Evolutionary conservation across 192 early-diverging fungal species (phyloP).

Genomic region (Coemansia sp.): DNA sequence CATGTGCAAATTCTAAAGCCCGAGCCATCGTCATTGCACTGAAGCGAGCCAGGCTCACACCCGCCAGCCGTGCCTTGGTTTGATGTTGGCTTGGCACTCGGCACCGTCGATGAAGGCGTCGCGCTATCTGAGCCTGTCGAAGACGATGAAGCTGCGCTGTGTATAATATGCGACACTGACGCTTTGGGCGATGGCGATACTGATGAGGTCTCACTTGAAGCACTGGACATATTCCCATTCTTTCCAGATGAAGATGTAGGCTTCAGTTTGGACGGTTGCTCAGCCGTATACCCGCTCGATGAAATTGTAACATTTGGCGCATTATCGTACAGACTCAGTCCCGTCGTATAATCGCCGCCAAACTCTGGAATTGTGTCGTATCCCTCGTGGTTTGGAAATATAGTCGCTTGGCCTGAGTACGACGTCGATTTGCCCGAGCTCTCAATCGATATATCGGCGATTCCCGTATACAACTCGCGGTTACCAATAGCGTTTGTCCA

Average conservation of each 20-base stretch:
- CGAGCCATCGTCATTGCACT: neutral
- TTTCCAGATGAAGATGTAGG: too few relatives aligned
- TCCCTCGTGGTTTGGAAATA: constrained; percentile 26
- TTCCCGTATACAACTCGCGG: too few relatives aligned
- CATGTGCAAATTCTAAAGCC: neutral
- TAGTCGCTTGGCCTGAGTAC: constrained; percentile 23
- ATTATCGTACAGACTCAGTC: neutral
- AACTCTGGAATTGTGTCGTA: constrained; percentile 56
- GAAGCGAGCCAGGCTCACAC: neutral
- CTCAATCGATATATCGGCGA: constrained; percentile 30
- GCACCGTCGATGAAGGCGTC: neutral
- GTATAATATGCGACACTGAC: neutral
- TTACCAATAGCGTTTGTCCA: constrained; percentile 57
- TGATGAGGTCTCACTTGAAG: neutral
- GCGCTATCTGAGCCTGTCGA: neutral
- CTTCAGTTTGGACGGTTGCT: neutral
- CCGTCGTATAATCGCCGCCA: constrained; percentile 1
- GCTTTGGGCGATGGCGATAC: neutral
- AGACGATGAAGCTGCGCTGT: neutral
- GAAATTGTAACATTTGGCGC: neutral
- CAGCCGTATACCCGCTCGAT: neutral
- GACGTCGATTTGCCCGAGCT: constrained; percentile 4
- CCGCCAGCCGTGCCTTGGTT: neutral
- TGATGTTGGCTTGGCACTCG: neutral
- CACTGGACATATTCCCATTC: too few relatives aligned